Percentiles rank a stretch among this genome's conserved stretches.
Conservation (phyloP, 768 basidiomycete genomes). For the Lepiota brunneoincarnata region DNA sequence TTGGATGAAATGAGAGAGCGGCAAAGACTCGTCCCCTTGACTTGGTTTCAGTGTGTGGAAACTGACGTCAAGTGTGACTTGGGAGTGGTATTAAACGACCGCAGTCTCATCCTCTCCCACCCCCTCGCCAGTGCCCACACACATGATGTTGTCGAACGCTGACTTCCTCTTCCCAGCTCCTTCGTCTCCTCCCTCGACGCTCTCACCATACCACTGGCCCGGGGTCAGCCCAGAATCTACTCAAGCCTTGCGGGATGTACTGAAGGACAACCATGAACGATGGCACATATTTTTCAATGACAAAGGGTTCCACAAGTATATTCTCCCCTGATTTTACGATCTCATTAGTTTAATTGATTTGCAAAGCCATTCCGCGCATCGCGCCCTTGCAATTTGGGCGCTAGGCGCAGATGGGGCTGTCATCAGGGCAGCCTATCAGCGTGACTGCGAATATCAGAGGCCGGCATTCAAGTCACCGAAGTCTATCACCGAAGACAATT, state of each 20-base stretch:
- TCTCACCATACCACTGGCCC: constrained; percentile 29
- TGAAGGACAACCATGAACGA: constrained; percentile 50
- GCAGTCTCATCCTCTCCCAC: background rate
- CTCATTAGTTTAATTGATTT: constrained; percentile 29
- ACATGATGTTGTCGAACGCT: background rate
- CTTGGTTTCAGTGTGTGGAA: background rate
- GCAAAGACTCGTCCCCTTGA: too few relatives aligned
- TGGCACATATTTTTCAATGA: constrained; percentile 56
- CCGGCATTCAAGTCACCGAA: constrained; percentile 41
- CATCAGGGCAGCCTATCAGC: constrained; percentile 35
- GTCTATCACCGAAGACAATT: constrained; percentile 43
- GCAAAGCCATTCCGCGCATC: constrained; percentile 52
- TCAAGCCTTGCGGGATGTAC: constrained; percentile 30
- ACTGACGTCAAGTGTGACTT: constrained; percentile 3
- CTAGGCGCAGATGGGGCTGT: constrained; percentile 48
- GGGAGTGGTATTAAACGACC: background rate
- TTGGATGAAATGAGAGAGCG: too few relatives aligned
- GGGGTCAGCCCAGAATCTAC: constrained; percentile 37
- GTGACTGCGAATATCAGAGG: constrained; percentile 33
- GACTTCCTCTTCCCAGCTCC: constrained; percentile 31
- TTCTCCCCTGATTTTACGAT: background rate
- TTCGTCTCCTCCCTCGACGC: constrained; percentile 23
- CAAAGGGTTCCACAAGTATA: constrained; percentile 35
- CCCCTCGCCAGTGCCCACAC: background rate
- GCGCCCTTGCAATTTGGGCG: constrained; percentile 54